These are phyloP conservation scores for Stemphylium vesicarium DNA, from an alignment of 2,329 filamentous ascomycete species.

Conservation along the genomic window DNA sequence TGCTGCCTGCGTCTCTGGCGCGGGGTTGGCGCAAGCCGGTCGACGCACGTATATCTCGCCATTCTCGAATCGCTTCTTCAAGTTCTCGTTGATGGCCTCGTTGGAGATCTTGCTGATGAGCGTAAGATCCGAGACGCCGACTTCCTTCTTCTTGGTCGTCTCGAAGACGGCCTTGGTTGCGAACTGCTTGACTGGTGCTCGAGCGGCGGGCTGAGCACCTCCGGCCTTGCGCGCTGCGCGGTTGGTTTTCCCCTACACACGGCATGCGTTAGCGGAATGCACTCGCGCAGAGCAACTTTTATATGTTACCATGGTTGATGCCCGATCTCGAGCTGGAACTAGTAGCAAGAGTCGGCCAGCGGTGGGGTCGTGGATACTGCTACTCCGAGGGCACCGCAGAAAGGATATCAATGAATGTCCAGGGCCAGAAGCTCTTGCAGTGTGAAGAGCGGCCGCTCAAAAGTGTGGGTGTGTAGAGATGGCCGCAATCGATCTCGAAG, in stretches of 20 bases:
- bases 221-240: slow-evolving; percentile 63
- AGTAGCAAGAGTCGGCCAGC: slow-evolving; percentile 16
- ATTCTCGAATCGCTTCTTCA: slow-evolving; percentile 98
- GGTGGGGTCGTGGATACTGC: slow-evolving; percentile 18
- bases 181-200: slow-evolving; percentile 61
- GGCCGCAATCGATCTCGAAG: slow-evolving; percentile 6
- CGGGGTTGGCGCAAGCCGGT: slow-evolving; percentile 33
- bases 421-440: slow-evolving; percentile 2
- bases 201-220: slow-evolving; percentile 52
- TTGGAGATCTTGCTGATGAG: slow-evolving; percentile 98
- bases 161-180: slow-evolving; percentile 97
- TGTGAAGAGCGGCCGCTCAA: slow-evolving; percentile 14
- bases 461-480: slow-evolving; percentile 15
- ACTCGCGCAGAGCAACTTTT: slow-evolving; percentile 7
- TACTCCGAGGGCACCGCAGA: slow-evolving; percentile 1
- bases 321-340: slow-evolving; percentile 37
- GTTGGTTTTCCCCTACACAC: slow-evolving; percentile 60
- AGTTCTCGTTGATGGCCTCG: slow-evolving; percentile 98
- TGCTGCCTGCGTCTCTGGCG: slow-evolving; percentile 19
- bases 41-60: slow-evolving; percentile 84
- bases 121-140: slow-evolving; percentile 96
- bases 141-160: slow-evolving; percentile 97
- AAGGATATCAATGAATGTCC: slow-evolving; percentile 1
- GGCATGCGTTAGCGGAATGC: slow-evolving; percentile 25
- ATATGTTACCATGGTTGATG: slow-evolving; percentile 45